Evolutionary conservation across 2,329 filamentous ascomycete species (phyloP), one percentile per base, ranked within the genome.

Genomic region (Exophiala xenobiotica): DNA sequence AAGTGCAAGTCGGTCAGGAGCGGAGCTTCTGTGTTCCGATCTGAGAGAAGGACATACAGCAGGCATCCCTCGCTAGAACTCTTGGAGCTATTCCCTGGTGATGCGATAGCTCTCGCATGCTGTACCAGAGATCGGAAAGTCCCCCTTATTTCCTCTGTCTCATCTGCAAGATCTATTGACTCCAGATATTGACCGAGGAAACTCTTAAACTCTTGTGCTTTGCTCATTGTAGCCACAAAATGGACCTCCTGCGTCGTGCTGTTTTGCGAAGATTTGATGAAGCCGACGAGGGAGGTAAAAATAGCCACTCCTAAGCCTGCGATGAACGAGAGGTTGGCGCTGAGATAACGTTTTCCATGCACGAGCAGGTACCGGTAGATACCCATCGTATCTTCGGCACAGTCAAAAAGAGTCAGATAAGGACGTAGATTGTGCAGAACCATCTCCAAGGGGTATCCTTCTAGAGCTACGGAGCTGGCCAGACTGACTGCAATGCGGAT

Each of bases 361-460:
- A 80, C 74, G 11, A 97, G 75, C 1, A 99, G 78, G 68, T 95
- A 96, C 67, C 90, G 87, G 53, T 88, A 83, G 26, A 99, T 80
- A 0, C 91, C 92, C 38, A 97, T 77, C 1, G 88, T 85, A 71
- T 99, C 93, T 64, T 96, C 89, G 7, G 91, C 88, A 68, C 92
- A 97, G 64, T 95, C 87, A 0, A 85, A 79, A 60, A 97, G 86
- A 1, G 86, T 85, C 4, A 97, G 74, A 59, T 90, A 95, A 0
- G 84, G 83, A 7, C 87, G 79, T 16, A 96, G 76, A 1, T 87
- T 86, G 62, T 90, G 88, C 1, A 99, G 76, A 0, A 95, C 77
- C 88, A 96, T 93, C 67, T 99, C 89, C 11, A 96, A 68, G 8
- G 90, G 88, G 64, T 97, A 97, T 0, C 86, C 87, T 33, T 82